Base-by-base conservation (phyloP, 2,329 filamentous ascomycete genomes). In the Arthrobotrys sinensis region DNA sequence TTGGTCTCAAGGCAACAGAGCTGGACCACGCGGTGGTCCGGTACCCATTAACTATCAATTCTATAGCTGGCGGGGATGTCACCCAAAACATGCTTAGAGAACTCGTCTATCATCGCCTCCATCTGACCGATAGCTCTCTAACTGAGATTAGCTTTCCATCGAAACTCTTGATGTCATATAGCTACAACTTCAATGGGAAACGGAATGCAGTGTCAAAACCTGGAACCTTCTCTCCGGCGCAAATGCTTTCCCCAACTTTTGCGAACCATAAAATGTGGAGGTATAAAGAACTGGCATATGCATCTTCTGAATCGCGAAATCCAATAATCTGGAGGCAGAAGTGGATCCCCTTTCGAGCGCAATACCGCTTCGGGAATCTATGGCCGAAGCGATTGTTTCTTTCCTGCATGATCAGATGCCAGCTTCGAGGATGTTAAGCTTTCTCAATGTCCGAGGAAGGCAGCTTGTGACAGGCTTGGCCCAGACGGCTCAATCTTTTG, bases 381-480 rank as follows among this genome's bases (percentile, higher is more conserved):
- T 43, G 75, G 45, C 75, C 75, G 75, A 78, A 63, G 73, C 43
- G 45, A 64, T 28, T 40, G 36, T 48, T 62, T 46, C 43, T 50
- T 60, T 48, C 32, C 45, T 50, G 38, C 52, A 63, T 52, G 65
- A 78, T 78, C 75, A 78, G 67, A 78, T 78, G 75, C 53, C 55
- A 60, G 55, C 55, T 64, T 66, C 36, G 43, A 43, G 67, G 11
- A 12, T 45, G 38, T 72, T 68, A 78, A 78, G 75, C 75, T 78
- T 78, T 78, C 28, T 52, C n/a, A 66, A 46, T 24, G 75, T 67
- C 75, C 75, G 75, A 78, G 75, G 53, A 67, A 70, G 67, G 75
- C 67, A 78, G 75, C 75, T 78, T 78, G 75, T 78, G 75, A 78
- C 24, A 67, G 60, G 55, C 73, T 77, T 77, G 73, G 73, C 73